These are phyloP conservation scores for Lentithecium fluviatile DNA, from an alignment of 495 filamentous ascomycete species.

Conservation along the genomic window DNA sequence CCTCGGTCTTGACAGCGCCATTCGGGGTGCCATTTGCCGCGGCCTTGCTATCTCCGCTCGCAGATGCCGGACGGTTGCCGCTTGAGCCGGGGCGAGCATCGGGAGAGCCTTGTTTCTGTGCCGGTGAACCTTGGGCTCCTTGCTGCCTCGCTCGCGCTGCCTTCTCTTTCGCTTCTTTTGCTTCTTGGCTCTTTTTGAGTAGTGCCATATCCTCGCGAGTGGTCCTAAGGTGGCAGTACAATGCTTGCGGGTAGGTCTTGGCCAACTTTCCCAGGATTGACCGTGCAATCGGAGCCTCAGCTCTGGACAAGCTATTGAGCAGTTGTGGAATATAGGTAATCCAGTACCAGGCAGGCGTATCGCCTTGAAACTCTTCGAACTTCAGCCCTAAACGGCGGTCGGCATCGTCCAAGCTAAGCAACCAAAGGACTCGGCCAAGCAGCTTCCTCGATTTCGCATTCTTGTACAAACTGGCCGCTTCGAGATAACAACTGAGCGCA, in stretches of 20 bases:
- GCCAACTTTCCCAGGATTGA: conserved; percentile 87
- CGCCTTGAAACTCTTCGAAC: conserved; percentile 92
- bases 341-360: conserved; percentile 98
- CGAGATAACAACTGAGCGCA: conserved; percentile 92
- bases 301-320: conserved; percentile 80
- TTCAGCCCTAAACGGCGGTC: conserved; percentile 74
- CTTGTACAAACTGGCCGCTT: conserved; percentile 94
- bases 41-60: conserved; percentile 50
- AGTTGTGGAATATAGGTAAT: conserved; percentile 98
- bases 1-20: conserved; percentile 30
- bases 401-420: conserved; percentile 88
- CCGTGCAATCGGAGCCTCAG: conserved; percentile 83
- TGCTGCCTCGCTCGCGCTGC: conserved; percentile 50
- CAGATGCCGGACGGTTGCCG: conserved; percentile 48
- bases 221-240: conserved; percentile 92
- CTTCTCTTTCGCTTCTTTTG: conserved; percentile 67
- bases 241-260: conserved; percentile 85
- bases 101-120: conserved; percentile 47
- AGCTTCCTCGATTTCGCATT: conserved; percentile 94
- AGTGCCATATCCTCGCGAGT: conserved; percentile 90
- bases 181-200: conserved; percentile 85
- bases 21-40: conserved; percentile 41
- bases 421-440: conserved; percentile 92
- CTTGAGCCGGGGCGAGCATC: conserved; percentile 41
- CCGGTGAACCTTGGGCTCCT: conserved; percentile 49